Base-by-base conservation (phyloP, 345 rosid genomes). In the Ricinus communis region DNA sequence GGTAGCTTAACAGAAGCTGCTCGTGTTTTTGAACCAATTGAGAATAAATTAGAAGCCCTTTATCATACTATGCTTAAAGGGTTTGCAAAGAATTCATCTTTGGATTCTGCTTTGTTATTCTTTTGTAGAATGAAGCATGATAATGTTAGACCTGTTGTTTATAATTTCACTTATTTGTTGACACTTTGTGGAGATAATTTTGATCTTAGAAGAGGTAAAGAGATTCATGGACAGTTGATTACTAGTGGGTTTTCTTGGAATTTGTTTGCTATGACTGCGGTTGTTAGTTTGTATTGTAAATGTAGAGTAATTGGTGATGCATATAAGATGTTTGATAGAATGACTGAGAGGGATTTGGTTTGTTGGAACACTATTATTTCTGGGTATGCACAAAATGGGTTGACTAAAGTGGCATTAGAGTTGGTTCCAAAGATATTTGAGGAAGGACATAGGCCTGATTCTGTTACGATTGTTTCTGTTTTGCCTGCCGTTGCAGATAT, bases 21-120 rank as follows among this genome's bases (percentile, higher is more conserved):
- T 28, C 82, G 90, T 38, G 92, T 89, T 73, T 93, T 90, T 59
- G 93, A 87, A n/a, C 82, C 88, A 19, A 76, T 81, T 71, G 82
- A 83, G 49, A 75, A 78, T 55, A 89, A 87, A 65, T 68, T 85
- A 8, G 93, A 89, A 49, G 87, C 78, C 38, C 89, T 93, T 50
- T 90, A 89, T 68, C 81, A 93, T 77, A 90, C 95, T 40, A 80
- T 90, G 90, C 93, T 93, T 28, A 93, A 93, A 76, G 98, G 96
- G 46, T 84, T 83, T 59, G 86, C 88, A 0, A 89, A 79, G 62
- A 67, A 68, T 68, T 82, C 93, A 0, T 84, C 85, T 54, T 75
- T 87, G 18, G 81, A 83, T 40, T 69, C 81, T 38, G 87, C 95
- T 38, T 22, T 86, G 41, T 76, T 65, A 0, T 89, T 93, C 51